Conservation (phyloP, 768 basidiomycete species). For the Leucosporidium yakuticum region DNA sequence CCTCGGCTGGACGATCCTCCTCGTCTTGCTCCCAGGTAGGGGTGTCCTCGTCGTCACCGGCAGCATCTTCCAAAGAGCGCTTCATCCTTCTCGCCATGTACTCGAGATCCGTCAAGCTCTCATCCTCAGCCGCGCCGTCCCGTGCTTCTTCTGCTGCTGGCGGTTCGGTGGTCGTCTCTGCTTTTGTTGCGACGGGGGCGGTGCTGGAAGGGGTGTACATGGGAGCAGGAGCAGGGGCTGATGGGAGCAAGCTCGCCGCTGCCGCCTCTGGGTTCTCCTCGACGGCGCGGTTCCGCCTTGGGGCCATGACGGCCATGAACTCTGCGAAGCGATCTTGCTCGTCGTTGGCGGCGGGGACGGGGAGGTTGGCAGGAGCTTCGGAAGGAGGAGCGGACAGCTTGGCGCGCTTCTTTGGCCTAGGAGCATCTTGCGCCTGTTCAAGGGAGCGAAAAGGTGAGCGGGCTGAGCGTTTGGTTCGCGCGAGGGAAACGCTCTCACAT, state of each 20-base stretch:
- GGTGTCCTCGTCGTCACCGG: constrained; percentile 3
- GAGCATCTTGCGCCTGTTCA: constrained; percentile 12
- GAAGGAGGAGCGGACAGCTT: constrained; percentile 14
- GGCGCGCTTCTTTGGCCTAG: constrained; percentile 24
- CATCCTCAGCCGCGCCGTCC: constrained; percentile 33
- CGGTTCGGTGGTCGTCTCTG: not conserved
- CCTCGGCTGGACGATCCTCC: constrained; percentile 29
- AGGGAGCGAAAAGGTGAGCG: not conserved
- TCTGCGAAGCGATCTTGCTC: constrained; percentile 53
- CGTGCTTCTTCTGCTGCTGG: not conserved
- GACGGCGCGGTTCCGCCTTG: constrained; percentile 51
- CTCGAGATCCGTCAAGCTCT: constrained; percentile 43
- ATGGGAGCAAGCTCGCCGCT: too few species aligned
- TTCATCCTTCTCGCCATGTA: constrained; percentile 42
- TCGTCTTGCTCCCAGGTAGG: constrained; percentile 20
- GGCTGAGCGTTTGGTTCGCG: not conserved
- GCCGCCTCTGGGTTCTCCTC: constrained; percentile 54
- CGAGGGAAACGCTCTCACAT: constrained; percentile 57
- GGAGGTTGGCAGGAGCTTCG: not conserved
- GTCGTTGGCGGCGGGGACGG: constrained; percentile 27
- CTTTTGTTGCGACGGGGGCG: not conserved
- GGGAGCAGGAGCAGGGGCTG: not conserved
- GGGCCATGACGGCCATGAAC: constrained; percentile 71
- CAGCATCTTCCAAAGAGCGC: constrained; percentile 19
- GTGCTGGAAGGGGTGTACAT: not conserved